A percentile compares a stretch with the other conserved stretches of the same genome.
Conservation (phyloP, 495 filamentous ascomycete species). For the Hypoxylon trugodes region DNA sequence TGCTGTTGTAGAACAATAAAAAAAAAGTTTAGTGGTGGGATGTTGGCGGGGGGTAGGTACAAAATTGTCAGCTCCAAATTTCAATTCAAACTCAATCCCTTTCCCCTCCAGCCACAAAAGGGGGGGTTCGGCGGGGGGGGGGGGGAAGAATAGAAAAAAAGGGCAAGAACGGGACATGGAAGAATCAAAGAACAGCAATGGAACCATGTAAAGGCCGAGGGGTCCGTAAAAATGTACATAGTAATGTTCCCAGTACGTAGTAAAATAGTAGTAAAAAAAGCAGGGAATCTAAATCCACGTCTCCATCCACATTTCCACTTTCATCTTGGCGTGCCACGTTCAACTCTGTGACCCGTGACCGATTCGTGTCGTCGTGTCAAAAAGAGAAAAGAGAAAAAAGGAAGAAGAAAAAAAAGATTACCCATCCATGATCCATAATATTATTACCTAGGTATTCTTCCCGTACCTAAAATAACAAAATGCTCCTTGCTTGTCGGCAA, state of each 20-base stretch:
- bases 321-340: slow-evolving; percentile 40
- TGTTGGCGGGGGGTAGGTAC: slow-evolving; percentile 28
- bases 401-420: neutral
- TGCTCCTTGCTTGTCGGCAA: slow-evolving; percentile 11
- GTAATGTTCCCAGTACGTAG: too few relatives aligned
- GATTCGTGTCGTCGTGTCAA: slow-evolving; percentile 38
- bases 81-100: slow-evolving; percentile 9
- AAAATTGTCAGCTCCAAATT: slow-evolving; percentile 19
- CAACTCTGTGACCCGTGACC: slow-evolving; percentile 37
- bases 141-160: slow-evolving; percentile 30
- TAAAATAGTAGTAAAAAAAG: too few relatives aligned
- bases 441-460: too few relatives aligned
- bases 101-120: slow-evolving; percentile 38
- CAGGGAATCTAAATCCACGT: slow-evolving; percentile 36
- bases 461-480: slow-evolving; percentile 4
- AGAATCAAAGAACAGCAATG: slow-evolving; percentile 37
- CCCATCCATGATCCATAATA: neutral
- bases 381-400: slow-evolving; percentile 10
- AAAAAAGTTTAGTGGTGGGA: slow-evolving; percentile 17
- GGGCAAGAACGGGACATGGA: slow-evolving; percentile 1
- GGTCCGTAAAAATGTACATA: slow-evolving; percentile 19
- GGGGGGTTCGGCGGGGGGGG: slow-evolving; percentile 17
- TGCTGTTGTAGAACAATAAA: slow-evolving; percentile 6
- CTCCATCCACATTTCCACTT: slow-evolving; percentile 36
- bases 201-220: slow-evolving; percentile 31